Base-by-base conservation (phyloP, 2,329 filamentous ascomycete species). In the Orbilia oligospora region DNA sequence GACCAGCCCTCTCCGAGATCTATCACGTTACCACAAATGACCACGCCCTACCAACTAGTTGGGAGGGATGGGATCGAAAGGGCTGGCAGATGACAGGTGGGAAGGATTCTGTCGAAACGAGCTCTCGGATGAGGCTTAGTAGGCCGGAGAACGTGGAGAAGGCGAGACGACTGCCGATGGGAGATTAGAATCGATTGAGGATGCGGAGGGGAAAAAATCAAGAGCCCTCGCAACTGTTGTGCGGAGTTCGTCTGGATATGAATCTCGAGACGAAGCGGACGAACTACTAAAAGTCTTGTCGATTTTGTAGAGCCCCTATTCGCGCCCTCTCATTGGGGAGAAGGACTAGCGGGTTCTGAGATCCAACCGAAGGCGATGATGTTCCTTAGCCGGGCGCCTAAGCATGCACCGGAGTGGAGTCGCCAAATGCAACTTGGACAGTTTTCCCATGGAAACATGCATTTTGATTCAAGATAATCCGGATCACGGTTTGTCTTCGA, bases 211-310 rank as follows among this genome's bases (percentile, higher is more conserved):
- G 48, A 38, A 64, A 64, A 69, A 75, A 30, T 30, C 27, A 30
- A 36, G 55, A 36, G 58, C 33, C 46, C 64, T 75, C 71, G 64
- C 64, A 41, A 64, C 63, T 24, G 8, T 68, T 55, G 27, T 64
- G 71, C 71, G 71, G 67, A 53, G 46, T 44, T 56, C 71, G 55
- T 75, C 71, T 75, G 71, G 71, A 75, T 75, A 72, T 78, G 68
- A 68, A 78, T 72, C 75, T 78, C 75, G 75, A 78, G 75, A 78
- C 75, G 75, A 78, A 72, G 63, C 33, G 18, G 36, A 9, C 38
- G 36, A 38, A 36, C 36, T 41, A 41, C 49, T 46, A 55, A 48
- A 24, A 51, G 44, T 49, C 64, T 64, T 53, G 44, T 53, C 66
- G 38, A 66, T 61, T 30, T 30, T 46, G 24, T 20, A 65, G 55